Evolutionary conservation across 1,284 basidiomycete genomes (phyloP), one percentile per base, ranked within the genome.

Genomic region (Microbotryomycetes sp.): DNA sequence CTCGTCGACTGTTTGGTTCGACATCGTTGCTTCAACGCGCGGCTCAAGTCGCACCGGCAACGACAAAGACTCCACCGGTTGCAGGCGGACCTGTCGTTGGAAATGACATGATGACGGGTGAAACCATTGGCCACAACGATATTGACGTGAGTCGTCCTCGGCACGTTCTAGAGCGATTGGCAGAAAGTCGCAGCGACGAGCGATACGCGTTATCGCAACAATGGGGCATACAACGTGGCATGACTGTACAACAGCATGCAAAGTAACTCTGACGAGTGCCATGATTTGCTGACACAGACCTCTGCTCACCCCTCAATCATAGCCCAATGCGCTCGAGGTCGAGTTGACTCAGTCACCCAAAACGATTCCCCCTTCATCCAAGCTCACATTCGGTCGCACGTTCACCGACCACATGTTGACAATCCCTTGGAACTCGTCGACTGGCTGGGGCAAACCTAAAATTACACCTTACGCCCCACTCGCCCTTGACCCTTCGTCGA

Each of bases 381-480:
- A 64, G 54, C 59, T 69, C 54, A 55, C 52, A 15, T 6, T 23
- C 25, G 9, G 3, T 12, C 6, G n/a, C 45, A 14, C 16, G 36
- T 82, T 82, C 67, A 91, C 91, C 31, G 91, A 97, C 77, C 93
- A 97, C 77, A 97, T 97, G 92, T 79, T 97, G 52, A 83, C 81
- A 47, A 82, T 94, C 65, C 84, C 86, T 15, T 97, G 92, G 92
- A 80, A 81, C 59, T 77, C 80, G 23, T 72, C 78, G 12, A 78
- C 78, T 22, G 92, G 92, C 19, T 97, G 93, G 92, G 86, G 83
- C 28, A 77, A 81, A 3, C 93, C 92, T 14, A 79, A 84, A 70
- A 96, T 97, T 71, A 81, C 83, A 71, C 89, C 91, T 56, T 96
- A 92, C 75, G 84, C 83, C 1, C 83, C 88, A 16, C 77, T 97